Percentiles rank a stretch among this genome's conserved stretches.
These are phyloP conservation scores for Claviceps spartinae DNA, from an alignment of 2,329 filamentous ascomycete species.

Conservation along the genomic window DNA sequence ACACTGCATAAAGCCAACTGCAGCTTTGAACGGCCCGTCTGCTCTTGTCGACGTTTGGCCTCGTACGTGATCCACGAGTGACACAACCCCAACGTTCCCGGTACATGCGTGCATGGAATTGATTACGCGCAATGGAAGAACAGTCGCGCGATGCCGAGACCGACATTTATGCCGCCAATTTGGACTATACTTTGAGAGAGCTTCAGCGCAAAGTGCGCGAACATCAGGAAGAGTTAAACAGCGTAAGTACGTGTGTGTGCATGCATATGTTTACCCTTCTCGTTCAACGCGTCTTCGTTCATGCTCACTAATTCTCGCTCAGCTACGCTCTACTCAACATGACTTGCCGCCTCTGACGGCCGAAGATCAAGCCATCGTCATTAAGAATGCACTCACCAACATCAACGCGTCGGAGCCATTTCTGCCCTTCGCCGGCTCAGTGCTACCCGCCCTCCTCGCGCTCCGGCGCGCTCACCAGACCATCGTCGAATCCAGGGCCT, in stretches of 20 bases:
- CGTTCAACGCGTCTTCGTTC: background rate
- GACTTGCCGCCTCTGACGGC: slow-evolving; percentile 13
- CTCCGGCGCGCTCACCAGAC: slow-evolving; percentile 52
- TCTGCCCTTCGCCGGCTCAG: slow-evolving; percentile 52
- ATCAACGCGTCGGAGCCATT: slow-evolving; percentile 49
- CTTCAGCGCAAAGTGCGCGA: slow-evolving; percentile 46
- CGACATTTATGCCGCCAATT: slow-evolving; percentile 27
- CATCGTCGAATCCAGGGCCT: slow-evolving; percentile 48
- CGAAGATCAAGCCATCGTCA: slow-evolving; percentile 23
- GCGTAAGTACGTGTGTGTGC: slow-evolving; percentile 19
- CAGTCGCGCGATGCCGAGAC: slow-evolving; percentile 13
- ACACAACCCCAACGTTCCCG: background rate
- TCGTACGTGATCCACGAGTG: background rate
- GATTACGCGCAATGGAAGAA: slow-evolving; percentile 12
- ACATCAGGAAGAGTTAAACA: slow-evolving; percentile 35
- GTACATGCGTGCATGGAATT: background rate
- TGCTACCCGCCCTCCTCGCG: slow-evolving; percentile 58
- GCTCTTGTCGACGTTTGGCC: background rate
- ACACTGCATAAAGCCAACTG: background rate
- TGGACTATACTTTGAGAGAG: slow-evolving; percentile 55
- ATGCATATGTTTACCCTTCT: background rate
- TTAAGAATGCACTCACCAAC: slow-evolving; percentile 53
- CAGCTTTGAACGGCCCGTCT: background rate
- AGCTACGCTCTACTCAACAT: slow-evolving; percentile 17
- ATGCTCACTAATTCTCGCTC: background rate